phyloP scores from a whole-genome alignment of 306 rosid species.

The Ochetophila trinervis region DNA sequence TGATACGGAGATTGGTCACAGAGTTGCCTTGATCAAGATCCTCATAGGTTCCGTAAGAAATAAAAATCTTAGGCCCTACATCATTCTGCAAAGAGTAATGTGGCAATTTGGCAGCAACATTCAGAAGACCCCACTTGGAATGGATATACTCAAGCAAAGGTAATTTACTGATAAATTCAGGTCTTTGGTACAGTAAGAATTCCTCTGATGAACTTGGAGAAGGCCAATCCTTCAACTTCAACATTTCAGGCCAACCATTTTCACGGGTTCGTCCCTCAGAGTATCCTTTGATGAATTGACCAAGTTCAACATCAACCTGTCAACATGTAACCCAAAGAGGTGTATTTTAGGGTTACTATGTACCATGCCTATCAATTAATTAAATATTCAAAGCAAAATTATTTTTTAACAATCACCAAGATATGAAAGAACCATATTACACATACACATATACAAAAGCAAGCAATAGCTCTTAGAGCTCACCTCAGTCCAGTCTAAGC shows the following conservation, averaged over 20 bases:
- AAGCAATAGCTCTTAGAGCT: conserved; percentile 12
- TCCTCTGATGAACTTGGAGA: conserved; percentile 94
- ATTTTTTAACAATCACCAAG: conserved; percentile 8
- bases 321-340: conserved; percentile 30
- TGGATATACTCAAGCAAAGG: conserved; percentile 95
- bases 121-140: conserved; percentile 98
- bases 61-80: conserved; percentile 89
- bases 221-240: conserved; percentile 95
- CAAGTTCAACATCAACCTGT: conserved; percentile 76
- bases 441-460: conserved; percentile 1
- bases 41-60: conserved; percentile 72
- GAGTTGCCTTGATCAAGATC: conserved; percentile 69
- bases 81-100: conserved; percentile 98
- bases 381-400: conserved; percentile 14
- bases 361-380: conserved; percentile 18
- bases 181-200: conserved; percentile 89
- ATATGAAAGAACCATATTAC: conserved; percentile 1
- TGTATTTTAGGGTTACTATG: conserved; percentile 5
- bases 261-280: conserved; percentile 56
- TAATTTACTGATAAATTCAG: conserved; percentile 89
- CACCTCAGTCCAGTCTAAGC: conserved; percentile 90
- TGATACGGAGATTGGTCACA: conserved; percentile 87
- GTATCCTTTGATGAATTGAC: conserved; percentile 77
- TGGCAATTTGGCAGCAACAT: conserved; percentile 98
- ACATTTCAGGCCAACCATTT: conserved; percentile 72